Evolutionary conservation across 176 grass and related monocot genomes (phyloP), one percentile per base, ranked within the genome.

Genomic region (Carex myosuroides): DNA sequence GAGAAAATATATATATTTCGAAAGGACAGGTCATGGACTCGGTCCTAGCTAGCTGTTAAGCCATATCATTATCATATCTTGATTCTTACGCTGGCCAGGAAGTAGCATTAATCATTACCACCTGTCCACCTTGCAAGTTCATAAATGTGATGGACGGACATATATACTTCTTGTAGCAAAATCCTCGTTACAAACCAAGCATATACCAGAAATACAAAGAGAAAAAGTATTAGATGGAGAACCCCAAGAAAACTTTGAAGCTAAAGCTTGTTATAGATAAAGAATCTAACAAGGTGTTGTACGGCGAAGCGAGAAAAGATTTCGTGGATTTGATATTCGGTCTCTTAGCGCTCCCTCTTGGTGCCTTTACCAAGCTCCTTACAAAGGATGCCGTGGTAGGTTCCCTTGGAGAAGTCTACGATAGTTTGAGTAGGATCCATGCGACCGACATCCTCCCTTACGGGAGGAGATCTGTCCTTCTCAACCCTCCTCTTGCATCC

Each of bases 311-410:
- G 41, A 44, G 41, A 6, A 48, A 48, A 58, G 84, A 85, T 20
- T 74, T 81, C 0, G 81, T 87, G 0, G 92, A 92, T 64, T 89
- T 94, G 70, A 60, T 94, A 18, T 68, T 92, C 3, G 6, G 77
- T 24, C 79, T 92, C 10, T 67, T 94, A 8, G 6, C 68, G 1
- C 44, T 85, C 8, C 88, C 86, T 0, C 0, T 88, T 1, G 69
- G 74, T 20, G 20, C 48, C 0, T 30, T 92, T 1, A 13, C 33
- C 0, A 89, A 87, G 26, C 79, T 44, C 42, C 42, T 44, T 44
- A 30, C 21, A 7, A 1, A 21, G 6, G 59, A 29, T 0, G 10
- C 20, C 42, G 80, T 91, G 83, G 75, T 64, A 9, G 81, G 89
- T 10, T 52, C n/a, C 20, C 7, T 72, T 0, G 64, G 84, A 0